Conservation (phyloP, 345 rosid species). For the Boechera divaricarpa region DNA sequence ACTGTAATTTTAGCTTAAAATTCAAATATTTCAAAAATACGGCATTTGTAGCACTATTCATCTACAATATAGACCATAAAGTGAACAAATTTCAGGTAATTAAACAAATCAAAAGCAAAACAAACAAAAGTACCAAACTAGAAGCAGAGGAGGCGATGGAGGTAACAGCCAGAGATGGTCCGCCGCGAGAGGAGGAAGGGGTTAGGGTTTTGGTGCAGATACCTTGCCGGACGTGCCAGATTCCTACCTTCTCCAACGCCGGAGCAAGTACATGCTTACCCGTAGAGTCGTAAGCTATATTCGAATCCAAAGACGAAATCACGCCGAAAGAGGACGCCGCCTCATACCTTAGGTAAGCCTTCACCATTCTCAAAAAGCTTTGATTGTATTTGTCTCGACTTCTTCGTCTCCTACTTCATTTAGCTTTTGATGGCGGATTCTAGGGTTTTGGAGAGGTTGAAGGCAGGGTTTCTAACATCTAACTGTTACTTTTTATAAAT, state of each 20-base stretch:
- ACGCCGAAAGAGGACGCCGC: slow-evolving; percentile 74
- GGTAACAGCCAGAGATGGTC: slow-evolving; percentile 65
- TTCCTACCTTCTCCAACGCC: slow-evolving; percentile 81
- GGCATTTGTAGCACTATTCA: not conserved
- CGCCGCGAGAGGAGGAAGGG: slow-evolving; percentile 64
- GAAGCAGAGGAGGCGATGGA: slow-evolving; percentile 60
- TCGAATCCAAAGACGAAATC: slow-evolving; percentile 63
- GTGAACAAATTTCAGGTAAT: not conserved
- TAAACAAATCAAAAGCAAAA: not conserved
- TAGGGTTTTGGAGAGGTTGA: slow-evolving; percentile 25
- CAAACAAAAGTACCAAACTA: slow-evolving; percentile 56
- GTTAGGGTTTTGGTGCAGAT: slow-evolving; percentile 66
- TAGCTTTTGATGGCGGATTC: slow-evolving; percentile 27
- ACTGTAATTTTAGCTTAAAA: not conserved
- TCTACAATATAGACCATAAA: not conserved
- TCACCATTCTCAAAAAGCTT: slow-evolving; percentile 56
- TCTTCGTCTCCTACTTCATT: slow-evolving; percentile 9
- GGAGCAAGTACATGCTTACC: slow-evolving; percentile 80
- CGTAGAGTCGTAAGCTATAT: slow-evolving; percentile 66
- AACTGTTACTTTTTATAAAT: not conserved
- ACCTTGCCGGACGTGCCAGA: slow-evolving; percentile 97
- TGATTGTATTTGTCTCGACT: not conserved
- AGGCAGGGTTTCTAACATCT: not conserved
- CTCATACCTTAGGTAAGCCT: slow-evolving; percentile 73
- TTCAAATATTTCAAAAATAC: not conserved